A percentile compares a stretch with the other conserved stretches of the same genome.
Conservation (phyloP, 805 yeast genomes). For the Metschnikowia koreensis region DNA sequence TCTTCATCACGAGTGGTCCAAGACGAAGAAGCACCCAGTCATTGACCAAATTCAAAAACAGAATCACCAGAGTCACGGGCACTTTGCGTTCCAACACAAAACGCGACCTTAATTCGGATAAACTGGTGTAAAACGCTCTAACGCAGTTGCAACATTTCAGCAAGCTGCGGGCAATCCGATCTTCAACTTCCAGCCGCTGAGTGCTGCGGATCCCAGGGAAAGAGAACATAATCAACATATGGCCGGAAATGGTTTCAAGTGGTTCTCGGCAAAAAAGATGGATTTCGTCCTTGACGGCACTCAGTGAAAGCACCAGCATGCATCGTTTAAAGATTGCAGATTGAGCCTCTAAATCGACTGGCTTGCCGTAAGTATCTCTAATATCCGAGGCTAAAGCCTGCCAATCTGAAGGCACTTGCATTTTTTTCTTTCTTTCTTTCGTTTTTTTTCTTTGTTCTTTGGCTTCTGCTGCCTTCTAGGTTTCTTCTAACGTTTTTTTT, state of each 20-base stretch:
- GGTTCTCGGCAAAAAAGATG: slow-evolving; percentile 60
- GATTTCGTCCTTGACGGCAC: slow-evolving; percentile 12
- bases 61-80: slow-evolving; percentile 27
- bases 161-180: slow-evolving; percentile 44
- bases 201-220: slow-evolving; percentile 41
- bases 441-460: neutral
- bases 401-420: slow-evolving; percentile 5
- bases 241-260: slow-evolving; percentile 49
- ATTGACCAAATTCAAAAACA: slow-evolving; percentile 30
- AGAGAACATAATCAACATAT: slow-evolving; percentile 59
- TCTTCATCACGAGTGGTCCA: slow-evolving; percentile 4
- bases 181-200: slow-evolving; percentile 32
- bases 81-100: slow-evolving; percentile 52
- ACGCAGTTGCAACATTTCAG: slow-evolving; percentile 55
- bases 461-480: neutral
- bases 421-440: neutral
- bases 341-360: slow-evolving; percentile 29
- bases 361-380: slow-evolving; percentile 23
- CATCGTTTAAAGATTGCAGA: slow-evolving; percentile 27
- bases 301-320: slow-evolving; percentile 18
- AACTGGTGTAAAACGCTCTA: slow-evolving; percentile 49
- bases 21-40: slow-evolving; percentile 36
- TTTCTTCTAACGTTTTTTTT: neutral
- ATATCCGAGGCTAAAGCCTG: slow-evolving; percentile 23
- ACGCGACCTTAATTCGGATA: slow-evolving; percentile 49